These are phyloP conservation scores for Pythium chondricola DNA, from an alignment of 352 stramenopile species.

Conservation along the genomic window DNA sequence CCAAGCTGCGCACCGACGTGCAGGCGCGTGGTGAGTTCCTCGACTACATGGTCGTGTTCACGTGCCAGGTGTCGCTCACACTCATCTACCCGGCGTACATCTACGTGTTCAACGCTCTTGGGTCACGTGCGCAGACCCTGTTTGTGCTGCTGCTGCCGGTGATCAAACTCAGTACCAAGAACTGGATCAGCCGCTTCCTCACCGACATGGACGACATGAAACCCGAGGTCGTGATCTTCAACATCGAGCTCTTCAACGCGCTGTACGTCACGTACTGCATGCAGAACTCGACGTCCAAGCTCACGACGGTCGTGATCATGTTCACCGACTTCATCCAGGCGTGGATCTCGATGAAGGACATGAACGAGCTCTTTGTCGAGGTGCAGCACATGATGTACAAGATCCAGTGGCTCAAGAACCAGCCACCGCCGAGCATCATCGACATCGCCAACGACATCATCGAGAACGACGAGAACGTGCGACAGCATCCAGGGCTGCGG, in stretches of 20 bases:
- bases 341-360: constrained; percentile 1
- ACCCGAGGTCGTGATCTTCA: constrained; percentile 22
- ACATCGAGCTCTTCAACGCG: constrained; percentile 24
- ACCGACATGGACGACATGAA: constrained; percentile 16
- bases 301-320: constrained; percentile 9
- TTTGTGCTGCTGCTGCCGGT: constrained; percentile 30
- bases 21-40: constrained; percentile 14
- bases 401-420: background rate
- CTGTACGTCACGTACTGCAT: constrained; percentile 21
- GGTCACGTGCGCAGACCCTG: constrained; percentile 4
- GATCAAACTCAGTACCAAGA: constrained; percentile 35
- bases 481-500: background rate
- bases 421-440: background rate
- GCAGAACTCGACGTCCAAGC: constrained; percentile 15
- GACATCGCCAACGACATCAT: background rate
- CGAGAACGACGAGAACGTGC: background rate
- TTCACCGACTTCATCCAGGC: constrained; percentile 3
- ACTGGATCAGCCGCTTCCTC: constrained; percentile 20
- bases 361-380: background rate
- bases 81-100: constrained; percentile 36
- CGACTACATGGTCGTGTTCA: constrained; percentile 28
- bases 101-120: constrained; percentile 22
- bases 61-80: constrained; percentile 25
- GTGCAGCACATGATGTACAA: background rate
- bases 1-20: constrained; percentile 14